A percentile compares a stretch with the other conserved stretches of the same genome.
Evolutionary conservation across 805 yeast genomes (phyloP).

Genomic region (Kodamaea hsintzibuensis): DNA sequence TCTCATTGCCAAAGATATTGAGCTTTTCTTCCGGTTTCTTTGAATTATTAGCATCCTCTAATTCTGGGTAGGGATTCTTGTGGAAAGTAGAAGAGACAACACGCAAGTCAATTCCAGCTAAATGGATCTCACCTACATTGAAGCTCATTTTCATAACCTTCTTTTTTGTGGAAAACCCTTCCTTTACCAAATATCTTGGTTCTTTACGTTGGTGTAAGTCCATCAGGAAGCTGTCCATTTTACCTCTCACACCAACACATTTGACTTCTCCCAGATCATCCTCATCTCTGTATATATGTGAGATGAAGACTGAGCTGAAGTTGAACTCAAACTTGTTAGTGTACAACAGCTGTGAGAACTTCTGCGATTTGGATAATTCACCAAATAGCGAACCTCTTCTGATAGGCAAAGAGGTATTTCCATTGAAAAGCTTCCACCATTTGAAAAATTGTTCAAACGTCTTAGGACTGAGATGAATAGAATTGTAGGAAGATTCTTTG

Average conservation of each 20-base stretch:
- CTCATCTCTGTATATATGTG: constrained; percentile 67
- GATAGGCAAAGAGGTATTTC: constrained; percentile 76
- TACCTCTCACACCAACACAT: constrained; percentile 65
- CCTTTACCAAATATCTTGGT: constrained; percentile 35
- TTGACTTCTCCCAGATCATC: constrained; percentile 42
- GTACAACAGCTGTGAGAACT: constrained; percentile 71
- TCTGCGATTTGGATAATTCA: constrained; percentile 52
- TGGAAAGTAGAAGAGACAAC: constrained; percentile 50
- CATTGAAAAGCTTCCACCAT: constrained; percentile 90
- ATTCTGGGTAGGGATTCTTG: constrained; percentile 14
- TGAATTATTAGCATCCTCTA: background rate
- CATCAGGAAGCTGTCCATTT: constrained; percentile 37
- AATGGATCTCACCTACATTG: constrained; percentile 62
- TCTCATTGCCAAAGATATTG: constrained; percentile 53
- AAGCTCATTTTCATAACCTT: constrained; percentile 58
- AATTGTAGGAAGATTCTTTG: constrained; percentile 51
- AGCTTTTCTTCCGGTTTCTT: constrained; percentile 17
- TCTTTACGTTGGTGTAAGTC: constrained; percentile 46
- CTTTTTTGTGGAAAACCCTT: constrained; percentile 47
- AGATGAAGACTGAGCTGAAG: constrained; percentile 68
- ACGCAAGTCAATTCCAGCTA: constrained; percentile 60
- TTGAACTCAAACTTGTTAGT: constrained; percentile 80
- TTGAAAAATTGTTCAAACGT: constrained; percentile 64
- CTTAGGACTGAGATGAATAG: constrained; percentile 74
- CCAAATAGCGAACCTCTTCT: constrained; percentile 74